Conservation (phyloP, 176 grass and related monocot genomes). For the Carex myosuroides region DNA sequence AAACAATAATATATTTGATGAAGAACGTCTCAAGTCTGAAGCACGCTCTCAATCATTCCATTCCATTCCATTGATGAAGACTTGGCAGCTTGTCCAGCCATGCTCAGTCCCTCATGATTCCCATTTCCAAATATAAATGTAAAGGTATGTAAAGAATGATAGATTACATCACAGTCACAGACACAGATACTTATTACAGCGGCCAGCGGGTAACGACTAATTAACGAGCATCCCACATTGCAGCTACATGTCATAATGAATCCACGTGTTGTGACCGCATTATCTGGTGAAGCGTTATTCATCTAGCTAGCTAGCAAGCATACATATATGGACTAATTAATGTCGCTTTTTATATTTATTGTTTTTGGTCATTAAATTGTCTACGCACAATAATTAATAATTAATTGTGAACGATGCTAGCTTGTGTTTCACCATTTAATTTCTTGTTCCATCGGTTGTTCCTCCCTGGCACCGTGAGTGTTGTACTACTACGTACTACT, state of each 20-base stretch:
- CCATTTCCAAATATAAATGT: neutral
- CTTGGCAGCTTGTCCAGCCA: neutral
- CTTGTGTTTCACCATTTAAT: neutral
- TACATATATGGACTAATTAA: neutral
- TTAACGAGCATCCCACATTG: too few relatives aligned
- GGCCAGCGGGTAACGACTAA: too few relatives aligned
- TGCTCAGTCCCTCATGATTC: neutral
- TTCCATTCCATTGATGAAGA: slow-evolving; percentile 11
- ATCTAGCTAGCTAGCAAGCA: too few relatives aligned
- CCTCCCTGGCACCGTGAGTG: too few relatives aligned
- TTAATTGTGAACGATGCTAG: neutral
- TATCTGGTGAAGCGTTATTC: neutral
- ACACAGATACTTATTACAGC: neutral
- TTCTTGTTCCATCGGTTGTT: too few relatives aligned
- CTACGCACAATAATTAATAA: neutral
- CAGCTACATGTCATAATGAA: neutral
- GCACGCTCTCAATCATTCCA: slow-evolving; percentile 9
- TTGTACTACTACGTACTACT: neutral
- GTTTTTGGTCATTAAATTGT: neutral
- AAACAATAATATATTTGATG: neutral
- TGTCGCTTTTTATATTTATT: slow-evolving; percentile 1
- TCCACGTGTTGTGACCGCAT: neutral
- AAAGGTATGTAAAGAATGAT: neutral
- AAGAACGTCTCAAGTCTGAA: neutral
- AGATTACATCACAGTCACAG: too few relatives aligned